Base-by-base conservation (phyloP, 177 flowering plant genomes). In the Vitis hybrid region DNA sequence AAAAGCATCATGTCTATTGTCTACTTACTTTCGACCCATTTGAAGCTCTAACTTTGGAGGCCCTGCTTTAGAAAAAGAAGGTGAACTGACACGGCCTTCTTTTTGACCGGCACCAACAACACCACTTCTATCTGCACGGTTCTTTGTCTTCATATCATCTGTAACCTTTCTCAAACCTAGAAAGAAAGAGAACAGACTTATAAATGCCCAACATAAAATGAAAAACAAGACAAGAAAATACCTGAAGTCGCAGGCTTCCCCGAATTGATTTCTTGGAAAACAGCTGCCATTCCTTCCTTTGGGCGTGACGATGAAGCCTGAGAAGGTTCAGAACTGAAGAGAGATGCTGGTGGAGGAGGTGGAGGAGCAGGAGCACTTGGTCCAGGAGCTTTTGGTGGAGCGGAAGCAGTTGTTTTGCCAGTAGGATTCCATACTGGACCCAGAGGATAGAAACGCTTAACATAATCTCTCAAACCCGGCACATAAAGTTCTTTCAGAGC, bases 21-120 rank as follows among this genome's bases (percentile, higher is more conserved):
- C 33, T 73, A 84, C 95, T 82, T 71, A 96, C 99, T 96, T 96
- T 48, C 97, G 93, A 72, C 99, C 97, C 97, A 91, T 92, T 71
- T 91, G 97, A 78, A 96, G 97, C 83, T 93, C 98, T 48, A 96
- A 69, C 70, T 90, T 96, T 65, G 99, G 97, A 51, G 95, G 97
- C 19, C 94, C 97, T 19, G 84, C 56, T 77, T 92, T 96, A 7
- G 97, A 88, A 73, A 86, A 82, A 16, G 97, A 78, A 65, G 90
- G 67, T 51, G 91, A 72, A 72, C 80, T 63, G 48, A 80, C 65
- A 51, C 80, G 87, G 56, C 69, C 51, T 73, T 83, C 96, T 75
- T 90, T 93, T 71, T 77, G 88, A 77, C 56, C 51, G 22, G 73
- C 74, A 78, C 76, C 74, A 67, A 96, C 93, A 77, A 85, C 74